These are phyloP conservation scores for Plasmodium yoelii DNA, from an alignment of 169 alveolate genomes.

Conservation along the genomic window DNA sequence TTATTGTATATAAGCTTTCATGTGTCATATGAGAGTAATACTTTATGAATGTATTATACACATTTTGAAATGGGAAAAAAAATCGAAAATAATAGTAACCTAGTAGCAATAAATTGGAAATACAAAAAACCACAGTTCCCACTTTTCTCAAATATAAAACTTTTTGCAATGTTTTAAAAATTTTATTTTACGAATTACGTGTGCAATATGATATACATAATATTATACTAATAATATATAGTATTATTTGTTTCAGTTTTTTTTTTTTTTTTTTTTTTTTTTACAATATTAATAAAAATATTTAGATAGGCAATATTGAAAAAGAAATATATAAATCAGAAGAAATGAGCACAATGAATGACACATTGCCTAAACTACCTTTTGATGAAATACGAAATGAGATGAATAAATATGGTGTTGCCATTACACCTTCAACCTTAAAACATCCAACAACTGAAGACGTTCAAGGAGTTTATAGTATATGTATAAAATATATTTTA, in stretches of 20 bases:
- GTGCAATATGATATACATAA: background rate
- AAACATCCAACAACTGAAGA: constrained; percentile 75
- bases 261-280: no score
- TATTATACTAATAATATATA: background rate
- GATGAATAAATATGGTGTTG: constrained; percentile 74
- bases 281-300: no score
- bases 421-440: constrained; percentile 41
- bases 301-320: no score
- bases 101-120: no score
- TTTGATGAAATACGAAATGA: constrained; percentile 66
- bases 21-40: background rate
- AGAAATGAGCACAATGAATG: constrained; percentile 35
- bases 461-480: constrained; percentile 72
- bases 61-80: background rate
- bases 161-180: background rate
- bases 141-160: background rate
- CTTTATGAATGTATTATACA: background rate
- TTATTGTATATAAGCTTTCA: background rate
- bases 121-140: background rate
- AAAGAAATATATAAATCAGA: no score
- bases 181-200: background rate
- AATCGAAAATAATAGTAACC: background rate
- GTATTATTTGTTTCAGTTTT: background rate
- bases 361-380: constrained; percentile 34
- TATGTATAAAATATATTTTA: constrained; percentile 72